phyloP scores from a whole-genome alignment of 768 basidiomycete species.

The Lactarius psammicola region DNA sequence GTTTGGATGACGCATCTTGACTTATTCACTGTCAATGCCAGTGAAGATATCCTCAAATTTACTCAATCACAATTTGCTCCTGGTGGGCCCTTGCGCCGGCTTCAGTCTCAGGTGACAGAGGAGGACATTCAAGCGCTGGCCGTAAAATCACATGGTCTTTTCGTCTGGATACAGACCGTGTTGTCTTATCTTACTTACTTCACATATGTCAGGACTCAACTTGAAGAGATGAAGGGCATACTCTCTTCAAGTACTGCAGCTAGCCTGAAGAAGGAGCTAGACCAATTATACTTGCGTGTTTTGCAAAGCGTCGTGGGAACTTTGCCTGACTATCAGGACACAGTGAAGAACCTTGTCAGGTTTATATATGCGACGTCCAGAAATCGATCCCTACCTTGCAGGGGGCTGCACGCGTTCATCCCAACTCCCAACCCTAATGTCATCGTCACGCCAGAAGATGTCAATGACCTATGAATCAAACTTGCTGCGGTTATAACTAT shows the following conservation, averaged over 20 bases:
- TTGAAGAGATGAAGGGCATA: neutral
- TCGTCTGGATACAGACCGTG: neutral
- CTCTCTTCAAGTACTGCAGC: no score
- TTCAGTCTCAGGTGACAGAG: neutral
- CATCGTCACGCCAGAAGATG: neutral
- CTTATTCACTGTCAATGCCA: neutral
- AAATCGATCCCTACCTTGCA: neutral
- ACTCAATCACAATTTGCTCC: neutral
- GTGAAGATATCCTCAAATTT: neutral
- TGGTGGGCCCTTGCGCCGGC: neutral
- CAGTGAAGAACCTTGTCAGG: neutral
- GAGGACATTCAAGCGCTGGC: neutral
- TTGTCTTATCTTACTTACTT: neutral
- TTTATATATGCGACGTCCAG: neutral
- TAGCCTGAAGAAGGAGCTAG: neutral
- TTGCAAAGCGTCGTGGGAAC: neutral
- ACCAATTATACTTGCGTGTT: neutral
- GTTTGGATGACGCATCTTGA: neutral
- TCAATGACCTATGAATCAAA: neutral
- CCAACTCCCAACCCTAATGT: neutral
- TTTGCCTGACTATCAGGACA: neutral
- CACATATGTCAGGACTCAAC: neutral
- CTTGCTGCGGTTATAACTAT: neutral
- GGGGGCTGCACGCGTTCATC: neutral
- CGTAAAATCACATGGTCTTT: neutral